A percentile compares a stretch with the other conserved stretches of the same genome.
Evolutionary conservation across 768 basidiomycete genomes (phyloP).

Genomic region (Mycena haematopus): DNA sequence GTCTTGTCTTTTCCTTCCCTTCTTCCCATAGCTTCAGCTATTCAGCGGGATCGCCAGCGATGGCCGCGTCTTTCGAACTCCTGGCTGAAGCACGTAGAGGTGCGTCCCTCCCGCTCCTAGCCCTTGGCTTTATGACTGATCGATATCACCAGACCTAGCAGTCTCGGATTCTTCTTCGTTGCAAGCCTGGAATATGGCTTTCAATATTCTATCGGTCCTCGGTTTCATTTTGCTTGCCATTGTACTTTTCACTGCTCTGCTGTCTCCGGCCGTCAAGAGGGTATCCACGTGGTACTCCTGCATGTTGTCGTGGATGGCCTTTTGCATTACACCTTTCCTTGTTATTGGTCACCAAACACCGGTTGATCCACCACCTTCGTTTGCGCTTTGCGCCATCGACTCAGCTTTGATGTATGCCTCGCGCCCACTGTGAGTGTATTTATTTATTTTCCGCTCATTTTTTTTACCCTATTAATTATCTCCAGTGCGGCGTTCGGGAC

Average conservation of each 20-base stretch:
- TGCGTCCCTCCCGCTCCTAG: not conserved
- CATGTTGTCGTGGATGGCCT: constrained; percentile 15
- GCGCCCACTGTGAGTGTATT: constrained; percentile 16
- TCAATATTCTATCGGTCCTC: constrained; percentile 12
- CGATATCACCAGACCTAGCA: not conserved
- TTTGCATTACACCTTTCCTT: constrained; percentile 20
- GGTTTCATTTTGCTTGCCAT: constrained; percentile 15
- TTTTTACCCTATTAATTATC: not conserved
- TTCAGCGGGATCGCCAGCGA: not conserved
- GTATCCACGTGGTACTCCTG: constrained; percentile 21
- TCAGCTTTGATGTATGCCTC: constrained; percentile 24
- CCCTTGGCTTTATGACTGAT: no score
- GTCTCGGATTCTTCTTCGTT: not conserved
- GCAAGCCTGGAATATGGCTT: constrained; percentile 7
- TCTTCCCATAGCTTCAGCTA: not conserved
- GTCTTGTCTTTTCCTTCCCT: not conserved
- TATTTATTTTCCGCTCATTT: not conserved
- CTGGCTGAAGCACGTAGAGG: not conserved
- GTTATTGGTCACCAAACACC: constrained; percentile 20
- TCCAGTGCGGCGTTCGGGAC: constrained; percentile 19
- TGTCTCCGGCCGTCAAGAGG: constrained; percentile 16
- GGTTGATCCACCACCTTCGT: constrained; percentile 15
- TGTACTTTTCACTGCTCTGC: constrained; percentile 11
- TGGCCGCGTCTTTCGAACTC: not conserved
- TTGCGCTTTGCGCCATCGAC: constrained; percentile 9